Conservation (phyloP, 345 rosid species). For the Citrus australasica region DNA sequence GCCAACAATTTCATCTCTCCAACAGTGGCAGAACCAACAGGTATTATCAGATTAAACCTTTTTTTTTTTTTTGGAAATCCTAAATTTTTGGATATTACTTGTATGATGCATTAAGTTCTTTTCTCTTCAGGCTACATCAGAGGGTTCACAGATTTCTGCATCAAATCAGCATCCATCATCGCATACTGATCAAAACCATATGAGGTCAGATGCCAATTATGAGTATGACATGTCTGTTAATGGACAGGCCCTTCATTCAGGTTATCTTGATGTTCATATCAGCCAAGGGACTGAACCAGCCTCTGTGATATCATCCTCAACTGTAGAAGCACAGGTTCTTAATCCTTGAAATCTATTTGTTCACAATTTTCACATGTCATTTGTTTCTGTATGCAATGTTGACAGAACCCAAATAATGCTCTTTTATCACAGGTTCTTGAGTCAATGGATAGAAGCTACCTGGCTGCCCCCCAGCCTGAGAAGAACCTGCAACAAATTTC, state of each 20-base stretch:
- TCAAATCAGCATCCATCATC: slow-evolving; percentile 51
- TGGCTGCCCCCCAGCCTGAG: slow-evolving; percentile 41
- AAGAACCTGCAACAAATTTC: slow-evolving; percentile 61
- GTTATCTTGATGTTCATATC: slow-evolving; percentile 46
- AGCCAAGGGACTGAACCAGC: slow-evolving; percentile 47
- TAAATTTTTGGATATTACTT: neutral
- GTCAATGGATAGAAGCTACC: slow-evolving; percentile 45
- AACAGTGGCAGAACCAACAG: slow-evolving; percentile 76
- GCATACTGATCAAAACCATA: slow-evolving; percentile 46
- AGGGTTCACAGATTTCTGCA: slow-evolving; percentile 40
- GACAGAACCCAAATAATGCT: slow-evolving; percentile 2
- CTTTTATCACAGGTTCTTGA: slow-evolving; percentile 53
- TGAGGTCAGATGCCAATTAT: slow-evolving; percentile 49
- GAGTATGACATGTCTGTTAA: slow-evolving; percentile 51
- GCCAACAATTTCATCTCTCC: slow-evolving; percentile 42
- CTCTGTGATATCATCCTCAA: slow-evolving; percentile 44
- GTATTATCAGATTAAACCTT: slow-evolving; percentile 27
- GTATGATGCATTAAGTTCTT: neutral
- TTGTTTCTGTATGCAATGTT: neutral
- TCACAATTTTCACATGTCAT: neutral
- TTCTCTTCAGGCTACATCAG: slow-evolving; percentile 48
- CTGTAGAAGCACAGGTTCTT: slow-evolving; percentile 62
- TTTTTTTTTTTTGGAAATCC: neutral
- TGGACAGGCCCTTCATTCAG: slow-evolving; percentile 53
- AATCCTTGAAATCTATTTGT: slow-evolving; percentile 6